Evolutionary conservation across 805 yeast genomes (phyloP), one percentile per base, ranked within the genome.

Genomic region (Pichia membranifaciens): DNA sequence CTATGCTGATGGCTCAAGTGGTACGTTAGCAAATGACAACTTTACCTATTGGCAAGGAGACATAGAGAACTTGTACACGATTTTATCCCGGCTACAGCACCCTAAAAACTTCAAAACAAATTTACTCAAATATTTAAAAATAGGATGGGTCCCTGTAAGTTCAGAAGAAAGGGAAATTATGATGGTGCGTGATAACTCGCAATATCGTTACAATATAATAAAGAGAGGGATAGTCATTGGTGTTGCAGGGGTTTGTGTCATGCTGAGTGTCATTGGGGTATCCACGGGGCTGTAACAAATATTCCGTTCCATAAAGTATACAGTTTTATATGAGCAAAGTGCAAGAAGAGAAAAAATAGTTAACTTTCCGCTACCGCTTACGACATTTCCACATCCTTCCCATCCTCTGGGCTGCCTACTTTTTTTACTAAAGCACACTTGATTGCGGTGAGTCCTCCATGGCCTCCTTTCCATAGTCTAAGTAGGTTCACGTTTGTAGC

Each of bases 391-490:
- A 43, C 16, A 29, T 43, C 47, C 16, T 48, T 43, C 23, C 46
- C 49, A n/a, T 37, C 47, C 17, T 49, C 49, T 10, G 40, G 47
- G 5, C n/a, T 32, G 23, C 53, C 54, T 15, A 51, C 62, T 44
- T 64, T 64, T 25, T 59, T 59, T 32, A 75, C 56, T 25, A 58
- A 58, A 8, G 74, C 64, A 52, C 78, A 74, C 51, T 78, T 79
- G 58, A 88, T 70, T 17, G 76, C 73, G 36, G 83, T 81, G 44
- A 82, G 66, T 17, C 93, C 88, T 40, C 96, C 96, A 57, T 78
- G 70, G 10, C 86, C 79, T 23, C 93, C 90, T 57, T 85, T 84
- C 97, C 97, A 91, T 5, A 67, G 64, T 58, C 82, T 74, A 53
- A 91, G 66, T 32, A 71, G 67, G 34, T 70, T 67, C 2, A 87